A percentile compares a stretch with the other conserved stretches of the same genome.
Conservation (phyloP, 176 grass and related monocot species). For the Triticum dicoccoides region DNA sequence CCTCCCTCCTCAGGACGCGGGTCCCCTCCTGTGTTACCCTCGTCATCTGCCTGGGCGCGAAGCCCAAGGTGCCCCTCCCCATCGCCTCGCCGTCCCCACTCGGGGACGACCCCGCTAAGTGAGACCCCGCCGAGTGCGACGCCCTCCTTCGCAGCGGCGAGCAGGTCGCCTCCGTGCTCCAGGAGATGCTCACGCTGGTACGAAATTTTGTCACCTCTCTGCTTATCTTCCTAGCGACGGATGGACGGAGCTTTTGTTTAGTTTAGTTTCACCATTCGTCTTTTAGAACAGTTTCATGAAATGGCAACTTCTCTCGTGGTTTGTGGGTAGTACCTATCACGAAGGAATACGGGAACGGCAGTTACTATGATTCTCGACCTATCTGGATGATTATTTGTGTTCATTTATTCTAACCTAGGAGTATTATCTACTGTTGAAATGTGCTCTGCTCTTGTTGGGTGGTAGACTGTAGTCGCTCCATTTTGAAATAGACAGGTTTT, state of each 20-base stretch:
- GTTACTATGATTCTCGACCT: background rate
- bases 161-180: slow-evolving; percentile 90
- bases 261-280: background rate
- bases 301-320: too few relatives aligned
- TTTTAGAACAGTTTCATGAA: too few relatives aligned
- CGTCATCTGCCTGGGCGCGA: slow-evolving; percentile 13
- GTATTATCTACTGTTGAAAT: background rate
- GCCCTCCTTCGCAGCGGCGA: slow-evolving; percentile 85
- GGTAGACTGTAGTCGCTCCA: background rate
- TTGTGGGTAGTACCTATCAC: background rate
- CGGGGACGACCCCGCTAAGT: slow-evolving; percentile 44
- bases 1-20: background rate
- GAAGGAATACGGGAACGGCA: background rate
- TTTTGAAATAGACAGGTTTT: background rate
- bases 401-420: background rate
- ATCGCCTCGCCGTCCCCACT: slow-evolving; percentile 31
- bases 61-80: slow-evolving; percentile 44
- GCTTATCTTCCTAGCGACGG: too few relatives aligned
- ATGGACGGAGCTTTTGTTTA: too few relatives aligned
- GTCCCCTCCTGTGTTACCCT: background rate
- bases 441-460: background rate
- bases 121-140: slow-evolving; percentile 57
- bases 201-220: background rate
- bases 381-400: background rate
- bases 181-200: slow-evolving; percentile 95